phyloP scores from a whole-genome alignment of 2,329 filamentous ascomycete genomes.

The Beauveria australis region DNA sequence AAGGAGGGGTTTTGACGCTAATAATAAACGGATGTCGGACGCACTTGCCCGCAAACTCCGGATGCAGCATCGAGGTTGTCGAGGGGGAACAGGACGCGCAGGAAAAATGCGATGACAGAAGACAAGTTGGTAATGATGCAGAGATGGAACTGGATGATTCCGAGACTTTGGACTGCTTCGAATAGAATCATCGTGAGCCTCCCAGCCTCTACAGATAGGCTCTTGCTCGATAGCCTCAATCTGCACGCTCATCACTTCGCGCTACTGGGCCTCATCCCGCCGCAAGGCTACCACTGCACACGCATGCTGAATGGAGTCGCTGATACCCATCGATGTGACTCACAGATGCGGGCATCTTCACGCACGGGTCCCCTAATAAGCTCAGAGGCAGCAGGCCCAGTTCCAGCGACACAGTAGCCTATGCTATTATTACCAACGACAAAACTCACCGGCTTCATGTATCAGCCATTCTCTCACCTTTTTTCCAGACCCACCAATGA shows the following conservation, averaged over 20 bases:
- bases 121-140: no score
- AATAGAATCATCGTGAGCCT: no score
- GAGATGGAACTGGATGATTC: no score
- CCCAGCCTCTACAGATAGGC: background rate
- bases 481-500: no score
- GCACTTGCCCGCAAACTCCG: constrained; percentile 9
- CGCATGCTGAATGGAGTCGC: background rate
- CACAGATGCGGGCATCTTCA: background rate
- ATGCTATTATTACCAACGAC: background rate
- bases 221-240: background rate
- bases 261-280: background rate
- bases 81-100: no score
- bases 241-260: background rate
- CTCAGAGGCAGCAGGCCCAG: background rate
- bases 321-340: background rate
- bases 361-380: background rate
- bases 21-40: background rate
- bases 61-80: background rate
- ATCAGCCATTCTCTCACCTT: background rate
- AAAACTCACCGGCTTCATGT: background rate
- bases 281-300: constrained; percentile 7
- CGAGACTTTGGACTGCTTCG: no score
- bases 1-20: background rate
- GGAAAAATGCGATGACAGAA: no score
- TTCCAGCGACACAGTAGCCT: background rate